Base-by-base conservation (phyloP, 2,329 filamentous ascomycete genomes). In the Microdochium trichocladiopsis region DNA sequence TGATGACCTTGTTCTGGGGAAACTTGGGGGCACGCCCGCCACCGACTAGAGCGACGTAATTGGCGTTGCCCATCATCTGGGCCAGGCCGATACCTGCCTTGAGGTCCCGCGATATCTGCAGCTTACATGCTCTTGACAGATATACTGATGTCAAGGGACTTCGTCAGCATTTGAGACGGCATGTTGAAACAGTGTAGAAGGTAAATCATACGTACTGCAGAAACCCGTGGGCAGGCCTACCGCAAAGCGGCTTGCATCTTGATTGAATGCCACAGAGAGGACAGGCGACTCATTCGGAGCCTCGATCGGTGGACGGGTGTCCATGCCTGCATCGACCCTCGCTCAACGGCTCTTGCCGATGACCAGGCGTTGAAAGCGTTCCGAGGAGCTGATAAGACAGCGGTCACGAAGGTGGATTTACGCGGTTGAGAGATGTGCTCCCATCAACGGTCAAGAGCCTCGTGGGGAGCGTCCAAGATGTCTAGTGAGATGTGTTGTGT, bases 11-110 rank as follows among this genome's bases (percentile, higher is more conserved):
- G 70, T 92, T 95, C 65, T 87, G 87, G 14, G 90, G 85, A 61
- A 90, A 94, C 63, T 93, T 93, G 51, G 92, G 90, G 54, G 85
- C 83, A 61, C 82, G 87, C 49, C 94, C 91, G 60, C 93, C 93
- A 57, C 92, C 92, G 52, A 96, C 90, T 10, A 97, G 79, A 25
- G 90, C 93, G 33, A 96, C 77, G 67, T 92, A 95, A 71, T 93
- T 92, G 51, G 89, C 85, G 59, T 84, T 87, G 47, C 88, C 88
- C 66, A 96, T 84, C 88, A 96, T 94, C 68, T 91, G 86, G 24
- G 87, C 88, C 41, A 90, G 77, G 41, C 87, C 89, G 57, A 96
- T 84, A 48, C 91, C 90, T 18, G 87, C 89, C 66, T 88, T 88
- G 72, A 91, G 90, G 61, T 88, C 86, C 24, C 14, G 24, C 31